Evolutionary conservation across 2,329 filamentous ascomycete species (phyloP).

Genomic region (Epichloe coenophiala): DNA sequence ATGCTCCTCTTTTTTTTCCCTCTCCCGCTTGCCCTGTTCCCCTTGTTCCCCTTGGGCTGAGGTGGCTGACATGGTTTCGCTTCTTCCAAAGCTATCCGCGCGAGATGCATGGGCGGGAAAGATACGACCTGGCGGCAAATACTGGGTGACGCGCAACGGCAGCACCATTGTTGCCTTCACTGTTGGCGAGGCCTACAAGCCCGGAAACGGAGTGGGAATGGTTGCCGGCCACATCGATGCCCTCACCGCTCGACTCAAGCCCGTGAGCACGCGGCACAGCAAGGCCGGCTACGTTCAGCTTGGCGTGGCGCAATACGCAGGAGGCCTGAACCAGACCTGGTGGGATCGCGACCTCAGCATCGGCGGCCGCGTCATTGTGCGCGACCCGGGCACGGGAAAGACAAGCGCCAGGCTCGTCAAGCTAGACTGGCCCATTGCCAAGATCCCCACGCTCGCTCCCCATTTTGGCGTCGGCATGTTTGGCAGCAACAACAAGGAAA

Average conservation of each 20-base stretch:
- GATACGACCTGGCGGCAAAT: conserved; percentile 70
- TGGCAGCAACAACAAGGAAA: conserved; percentile 66
- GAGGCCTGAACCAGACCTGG: conserved; percentile 79
- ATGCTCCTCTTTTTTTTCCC: conserved; percentile 6
- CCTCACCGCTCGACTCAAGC: conserved; percentile 81
- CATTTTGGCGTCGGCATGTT: conserved; percentile 75
- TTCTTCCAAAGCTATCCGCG: conserved; percentile 48
- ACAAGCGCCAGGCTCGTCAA: conserved; percentile 74
- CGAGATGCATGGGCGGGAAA: conserved; percentile 64
- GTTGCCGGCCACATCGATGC: conserved; percentile 90
- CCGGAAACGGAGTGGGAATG: conserved; percentile 78
- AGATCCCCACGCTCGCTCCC: conserved; percentile 80
- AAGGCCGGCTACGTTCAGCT: conserved; percentile 80
- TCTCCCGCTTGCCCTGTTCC: neutral
- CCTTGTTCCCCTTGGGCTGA: neutral
- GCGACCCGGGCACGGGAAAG: conserved; percentile 58
- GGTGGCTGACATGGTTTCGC: neutral
- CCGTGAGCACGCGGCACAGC: conserved; percentile 70
- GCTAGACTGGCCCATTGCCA: conserved; percentile 86
- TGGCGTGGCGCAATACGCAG: conserved; percentile 85
- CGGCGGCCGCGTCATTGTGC: conserved; percentile 77
- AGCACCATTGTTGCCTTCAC: conserved; percentile 76
- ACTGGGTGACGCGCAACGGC: conserved; percentile 76
- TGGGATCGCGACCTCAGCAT: conserved; percentile 93
- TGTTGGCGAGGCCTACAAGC: conserved; percentile 65